Percentiles rank a stretch among this genome's conserved stretches.
Evolutionary conservation across 108 stramenopile genomes (phyloP).

Genomic region (Nannochloropsis gaditana): DNA sequence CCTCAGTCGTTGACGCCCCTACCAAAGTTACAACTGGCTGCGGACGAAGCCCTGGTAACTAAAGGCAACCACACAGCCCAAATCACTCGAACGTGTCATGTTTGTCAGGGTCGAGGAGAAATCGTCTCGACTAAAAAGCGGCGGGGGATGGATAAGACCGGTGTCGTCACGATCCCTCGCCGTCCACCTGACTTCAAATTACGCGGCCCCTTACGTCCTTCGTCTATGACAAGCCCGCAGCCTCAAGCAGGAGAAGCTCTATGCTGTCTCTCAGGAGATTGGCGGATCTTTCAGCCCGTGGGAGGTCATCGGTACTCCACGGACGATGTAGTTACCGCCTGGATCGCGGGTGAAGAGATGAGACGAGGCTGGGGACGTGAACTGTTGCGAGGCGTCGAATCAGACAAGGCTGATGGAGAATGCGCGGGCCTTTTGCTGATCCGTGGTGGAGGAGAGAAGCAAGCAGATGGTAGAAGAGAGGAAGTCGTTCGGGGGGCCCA

Average conservation of each 20-base stretch:
- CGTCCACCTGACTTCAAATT: neutral
- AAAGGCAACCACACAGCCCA: neutral
- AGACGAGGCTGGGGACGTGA: neutral
- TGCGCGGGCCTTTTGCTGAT: too few species aligned
- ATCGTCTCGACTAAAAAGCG: neutral
- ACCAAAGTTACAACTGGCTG: neutral
- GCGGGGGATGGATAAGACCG: neutral
- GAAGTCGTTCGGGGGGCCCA: neutral
- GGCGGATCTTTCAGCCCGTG: constrained; percentile 63
- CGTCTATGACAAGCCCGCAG: neutral
- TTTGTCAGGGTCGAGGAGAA: neutral
- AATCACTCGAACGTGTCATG: neutral
- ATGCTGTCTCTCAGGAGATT: constrained; percentile 62
- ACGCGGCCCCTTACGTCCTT: neutral
- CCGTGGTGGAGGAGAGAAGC: neutral
- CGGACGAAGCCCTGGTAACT: neutral
- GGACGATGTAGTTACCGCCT: constrained; percentile 66
- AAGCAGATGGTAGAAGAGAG: neutral
- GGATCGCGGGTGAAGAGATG: constrained; percentile 52
- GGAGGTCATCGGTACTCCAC: constrained; percentile 68
- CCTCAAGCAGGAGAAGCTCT: constrained; percentile 57
- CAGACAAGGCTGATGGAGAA: too few species aligned
- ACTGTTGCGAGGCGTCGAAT: neutral
- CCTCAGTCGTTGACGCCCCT: neutral
- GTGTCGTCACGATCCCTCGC: neutral